Evolutionary conservation across 169 alveolate species (phyloP).

Genomic region (Amoebophrya sp.): DNA sequence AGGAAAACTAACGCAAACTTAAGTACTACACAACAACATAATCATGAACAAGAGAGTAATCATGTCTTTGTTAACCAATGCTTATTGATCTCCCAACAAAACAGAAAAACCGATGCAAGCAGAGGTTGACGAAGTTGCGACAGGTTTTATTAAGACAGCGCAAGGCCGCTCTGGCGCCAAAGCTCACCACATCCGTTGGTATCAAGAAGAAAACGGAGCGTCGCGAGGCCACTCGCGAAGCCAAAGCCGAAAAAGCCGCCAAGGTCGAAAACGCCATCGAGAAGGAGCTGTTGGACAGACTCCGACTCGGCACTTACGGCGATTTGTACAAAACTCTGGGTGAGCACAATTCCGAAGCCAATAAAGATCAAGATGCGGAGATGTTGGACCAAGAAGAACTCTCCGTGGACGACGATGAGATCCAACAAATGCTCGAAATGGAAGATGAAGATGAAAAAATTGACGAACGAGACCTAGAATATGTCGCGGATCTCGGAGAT

Average conservation of each 20-base stretch:
- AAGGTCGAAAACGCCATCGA: slow-evolving; percentile 89
- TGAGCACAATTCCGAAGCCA: not conserved
- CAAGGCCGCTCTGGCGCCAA: slow-evolving; percentile 63
- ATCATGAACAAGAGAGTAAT: too few species aligned
- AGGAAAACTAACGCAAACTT: too few species aligned
- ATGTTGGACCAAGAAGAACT: too few species aligned
- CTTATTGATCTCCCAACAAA: slow-evolving; percentile 83
- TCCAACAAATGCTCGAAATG: not conserved
- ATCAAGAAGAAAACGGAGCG: slow-evolving; percentile 94
- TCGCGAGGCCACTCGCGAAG: slow-evolving; percentile 91
- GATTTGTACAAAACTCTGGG: not conserved
- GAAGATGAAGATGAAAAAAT: not conserved
- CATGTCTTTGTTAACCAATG: too few species aligned
- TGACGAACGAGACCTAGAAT: not conserved
- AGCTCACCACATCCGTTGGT: slow-evolving; percentile 64
- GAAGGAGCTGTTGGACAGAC: slow-evolving; percentile 84
- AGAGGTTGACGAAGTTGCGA: slow-evolving; percentile 85
- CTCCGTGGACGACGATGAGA: not conserved
- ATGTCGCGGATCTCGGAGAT: not conserved
- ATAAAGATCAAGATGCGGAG: not conserved
- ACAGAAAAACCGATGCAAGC: slow-evolving; percentile 89
- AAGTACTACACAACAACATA: too few species aligned
- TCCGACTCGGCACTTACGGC: slow-evolving; percentile 49
- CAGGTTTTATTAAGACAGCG: slow-evolving; percentile 89
- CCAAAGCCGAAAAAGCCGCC: slow-evolving; percentile 93